These are phyloP conservation scores for Leishmania tropica DNA, from an alignment of 208 protist genomes.

Conservation along the genomic window DNA sequence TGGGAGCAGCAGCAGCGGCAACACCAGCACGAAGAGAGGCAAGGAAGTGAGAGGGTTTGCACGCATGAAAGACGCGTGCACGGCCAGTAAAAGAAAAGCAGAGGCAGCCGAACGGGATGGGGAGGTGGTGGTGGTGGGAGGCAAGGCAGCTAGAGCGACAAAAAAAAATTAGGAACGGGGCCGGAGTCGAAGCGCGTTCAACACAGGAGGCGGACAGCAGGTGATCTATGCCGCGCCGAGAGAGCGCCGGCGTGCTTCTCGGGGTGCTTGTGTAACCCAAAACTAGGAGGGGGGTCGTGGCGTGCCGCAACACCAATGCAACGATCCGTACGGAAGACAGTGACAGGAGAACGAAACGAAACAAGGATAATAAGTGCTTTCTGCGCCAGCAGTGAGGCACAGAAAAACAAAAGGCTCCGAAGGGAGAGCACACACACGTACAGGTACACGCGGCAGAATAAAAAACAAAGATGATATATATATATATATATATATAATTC, in stretches of 20 bases:
- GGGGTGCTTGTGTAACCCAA: neutral
- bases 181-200: neutral
- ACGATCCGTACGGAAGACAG: neutral
- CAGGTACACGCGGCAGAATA: neutral
- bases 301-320: neutral
- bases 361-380: neutral
- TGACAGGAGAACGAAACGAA: neutral
- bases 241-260: neutral
- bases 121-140: too few species aligned
- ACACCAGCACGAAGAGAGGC: neutral
- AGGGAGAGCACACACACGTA: neutral
- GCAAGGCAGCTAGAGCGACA: neutral
- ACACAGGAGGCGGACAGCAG: neutral
- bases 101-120: neutral
- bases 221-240: neutral
- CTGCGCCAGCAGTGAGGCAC: neutral
- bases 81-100: neutral
- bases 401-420: constrained; percentile 1
- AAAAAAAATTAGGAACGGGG: neutral
- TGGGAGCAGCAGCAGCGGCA: too few species aligned
- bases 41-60: neutral
- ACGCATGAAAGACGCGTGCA: neutral
- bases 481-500: too few species aligned
- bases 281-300: neutral
- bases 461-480: neutral